These are phyloP conservation scores for Saccharomycopsis capsularis DNA, from an alignment of 805 yeast genomes.

Conservation along the genomic window DNA sequence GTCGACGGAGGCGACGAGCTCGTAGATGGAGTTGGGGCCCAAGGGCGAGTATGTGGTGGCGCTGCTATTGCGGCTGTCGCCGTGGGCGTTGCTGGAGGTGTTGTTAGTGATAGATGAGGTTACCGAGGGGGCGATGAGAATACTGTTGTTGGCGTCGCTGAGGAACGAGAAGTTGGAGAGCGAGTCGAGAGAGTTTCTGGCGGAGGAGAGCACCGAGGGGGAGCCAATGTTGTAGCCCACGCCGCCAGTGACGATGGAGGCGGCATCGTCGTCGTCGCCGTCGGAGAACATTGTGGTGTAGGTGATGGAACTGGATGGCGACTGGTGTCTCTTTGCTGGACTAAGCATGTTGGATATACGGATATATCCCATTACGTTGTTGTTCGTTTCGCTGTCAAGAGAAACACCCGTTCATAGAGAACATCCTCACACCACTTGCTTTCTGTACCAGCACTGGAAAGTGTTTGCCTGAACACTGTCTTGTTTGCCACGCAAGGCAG, in stretches of 20 bases:
- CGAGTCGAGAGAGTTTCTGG: slow-evolving; percentile 19
- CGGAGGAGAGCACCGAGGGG: slow-evolving; percentile 14
- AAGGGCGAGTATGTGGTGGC: slow-evolving; percentile 33
- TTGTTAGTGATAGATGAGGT: neutral
- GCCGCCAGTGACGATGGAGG: slow-evolving; percentile 21
- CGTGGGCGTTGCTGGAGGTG: neutral
- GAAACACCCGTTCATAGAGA: too few species aligned
- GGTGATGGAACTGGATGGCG: slow-evolving; percentile 37
- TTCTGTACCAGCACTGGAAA: too few species aligned
- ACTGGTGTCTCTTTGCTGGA: too few species aligned
- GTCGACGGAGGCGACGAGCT: slow-evolving; percentile 59
- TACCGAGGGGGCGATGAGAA: neutral
- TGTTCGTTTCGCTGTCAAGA: too few species aligned
- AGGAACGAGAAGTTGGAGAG: slow-evolving; percentile 14
- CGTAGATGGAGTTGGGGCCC: slow-evolving; percentile 73
- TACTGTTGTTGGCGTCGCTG: slow-evolving; percentile 7
- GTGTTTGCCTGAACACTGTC: too few species aligned
- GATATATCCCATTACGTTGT: too few species aligned
- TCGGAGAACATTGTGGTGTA: slow-evolving; percentile 23
- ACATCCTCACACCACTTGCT: too few species aligned
- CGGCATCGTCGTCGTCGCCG: slow-evolving; percentile 15
- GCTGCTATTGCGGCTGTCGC: neutral
- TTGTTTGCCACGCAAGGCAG: too few species aligned
- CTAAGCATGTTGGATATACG: too few species aligned
- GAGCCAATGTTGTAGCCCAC: slow-evolving; percentile 21